Percentiles rank a stretch among this genome's conserved stretches.
phyloP scores from a whole-genome alignment of 495 filamentous ascomycete species.

The Staphylotrichum tortipilum region DNA sequence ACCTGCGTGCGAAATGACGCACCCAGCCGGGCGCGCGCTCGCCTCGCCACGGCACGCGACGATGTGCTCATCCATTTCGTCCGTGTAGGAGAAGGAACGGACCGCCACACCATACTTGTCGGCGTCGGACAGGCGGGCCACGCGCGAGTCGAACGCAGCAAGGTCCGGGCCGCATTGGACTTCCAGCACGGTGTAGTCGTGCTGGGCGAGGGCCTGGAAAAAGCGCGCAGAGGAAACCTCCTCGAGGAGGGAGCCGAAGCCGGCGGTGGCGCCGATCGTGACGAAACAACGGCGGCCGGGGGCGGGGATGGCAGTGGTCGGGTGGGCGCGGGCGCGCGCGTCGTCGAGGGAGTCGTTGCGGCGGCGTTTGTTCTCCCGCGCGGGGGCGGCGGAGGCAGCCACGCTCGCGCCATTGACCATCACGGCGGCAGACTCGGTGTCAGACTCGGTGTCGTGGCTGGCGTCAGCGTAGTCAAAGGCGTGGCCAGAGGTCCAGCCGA shows the following conservation, averaged over 20 bases:
- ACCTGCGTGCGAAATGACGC: conserved; percentile 91
- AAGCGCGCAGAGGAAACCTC: conserved; percentile 56
- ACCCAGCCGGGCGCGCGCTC: conserved; percentile 35
- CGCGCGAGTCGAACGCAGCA: conserved; percentile 19
- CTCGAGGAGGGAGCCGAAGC: conserved; percentile 62
- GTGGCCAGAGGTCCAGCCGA: too few relatives aligned
- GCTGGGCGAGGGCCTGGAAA: conserved; percentile 42
- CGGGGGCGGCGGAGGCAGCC: background rate
- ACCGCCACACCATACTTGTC: conserved; percentile 37
- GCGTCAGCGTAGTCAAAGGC: too few relatives aligned
- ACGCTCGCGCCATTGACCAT: background rate
- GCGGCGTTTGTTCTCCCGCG: background rate
- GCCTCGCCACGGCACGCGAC: conserved; percentile 23
- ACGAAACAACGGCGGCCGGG: conserved; percentile 47
- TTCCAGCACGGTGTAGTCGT: conserved; percentile 55
- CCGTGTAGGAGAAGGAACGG: conserved; percentile 57
- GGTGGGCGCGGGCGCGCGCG: too few relatives aligned
- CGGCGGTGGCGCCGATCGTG: conserved; percentile 84
- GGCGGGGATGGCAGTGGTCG: background rate
- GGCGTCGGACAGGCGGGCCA: conserved; percentile 6
- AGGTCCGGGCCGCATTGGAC: conserved; percentile 67
- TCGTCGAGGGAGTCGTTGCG: background rate
- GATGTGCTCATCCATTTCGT: conserved; percentile 49
- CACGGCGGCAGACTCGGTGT: background rate
- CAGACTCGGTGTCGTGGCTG: background rate